Evolutionary conservation across 208 protist genomes (phyloP).

Genomic region (Leishmania amazonensis): DNA sequence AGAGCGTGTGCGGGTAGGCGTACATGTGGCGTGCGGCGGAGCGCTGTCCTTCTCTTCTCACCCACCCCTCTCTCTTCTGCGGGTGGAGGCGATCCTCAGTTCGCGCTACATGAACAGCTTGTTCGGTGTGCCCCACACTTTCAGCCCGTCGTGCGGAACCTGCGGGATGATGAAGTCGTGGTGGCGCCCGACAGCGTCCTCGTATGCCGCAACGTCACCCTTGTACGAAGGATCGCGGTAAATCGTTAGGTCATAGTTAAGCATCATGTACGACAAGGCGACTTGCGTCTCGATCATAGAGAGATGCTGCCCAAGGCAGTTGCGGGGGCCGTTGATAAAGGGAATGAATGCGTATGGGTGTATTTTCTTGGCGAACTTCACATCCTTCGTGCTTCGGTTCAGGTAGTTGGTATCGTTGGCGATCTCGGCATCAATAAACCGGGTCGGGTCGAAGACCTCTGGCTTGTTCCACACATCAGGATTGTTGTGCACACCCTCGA

Average conservation of each 20-base stretch:
- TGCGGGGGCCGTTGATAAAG: slow-evolving; percentile 93
- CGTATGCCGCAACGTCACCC: slow-evolving; percentile 32
- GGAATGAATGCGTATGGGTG: slow-evolving; percentile 92
- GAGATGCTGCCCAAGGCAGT: slow-evolving; percentile 93
- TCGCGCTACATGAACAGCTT: slow-evolving; percentile 10
- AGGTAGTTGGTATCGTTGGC: slow-evolving; percentile 76
- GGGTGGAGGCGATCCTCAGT: neutral
- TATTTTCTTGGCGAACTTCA: slow-evolving; percentile 66
- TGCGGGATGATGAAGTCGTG: slow-evolving; percentile 86
- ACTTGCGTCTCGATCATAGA: slow-evolving; percentile 90
- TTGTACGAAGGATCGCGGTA: slow-evolving; percentile 41
- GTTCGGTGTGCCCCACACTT: slow-evolving; percentile 51
- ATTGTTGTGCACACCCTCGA: slow-evolving; percentile 82
- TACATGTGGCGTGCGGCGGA: neutral
- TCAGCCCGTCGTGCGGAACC: slow-evolving; percentile 80
- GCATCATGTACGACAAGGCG: slow-evolving; percentile 69
- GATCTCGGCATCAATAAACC: slow-evolving; percentile 82
- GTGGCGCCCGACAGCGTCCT: slow-evolving; percentile 70
- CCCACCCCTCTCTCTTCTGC: no score
- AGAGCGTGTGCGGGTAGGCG: neutral
- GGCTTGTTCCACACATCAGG: slow-evolving; percentile 83
- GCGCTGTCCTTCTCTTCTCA: neutral
- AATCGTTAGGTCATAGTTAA: slow-evolving; percentile 73
- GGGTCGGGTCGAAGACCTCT: slow-evolving; percentile 74
- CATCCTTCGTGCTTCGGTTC: slow-evolving; percentile 29